Base-by-base conservation (phyloP, 495 filamentous ascomycete genomes). In the Friedmanniomyces simplex region DNA sequence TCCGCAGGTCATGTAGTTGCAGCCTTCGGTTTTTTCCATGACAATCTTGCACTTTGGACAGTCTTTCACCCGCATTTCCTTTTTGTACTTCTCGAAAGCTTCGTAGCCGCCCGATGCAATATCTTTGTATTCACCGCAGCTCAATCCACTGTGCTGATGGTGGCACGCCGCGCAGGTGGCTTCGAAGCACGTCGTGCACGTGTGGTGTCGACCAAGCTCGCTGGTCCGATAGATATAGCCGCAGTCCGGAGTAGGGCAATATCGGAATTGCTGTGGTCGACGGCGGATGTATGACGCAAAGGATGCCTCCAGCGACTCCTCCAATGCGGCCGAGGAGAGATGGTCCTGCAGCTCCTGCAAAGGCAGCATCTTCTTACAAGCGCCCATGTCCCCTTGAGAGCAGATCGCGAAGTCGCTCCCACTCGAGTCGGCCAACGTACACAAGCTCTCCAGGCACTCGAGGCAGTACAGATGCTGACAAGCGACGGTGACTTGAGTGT, bases 381-480 rank as follows among this genome's bases (percentile, higher is more conserved):
- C 12, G 4, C 52, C 52, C 20, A 22, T 43, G 16, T 28, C 52
- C 8, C 37, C 37, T 21, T 43, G 34, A 54, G 32, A 54, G 18
- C 3, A 14, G 24, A 41, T 28, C 4, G 36, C 14, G 47, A 52
- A 57, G 4, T 43, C 39, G 39, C 14, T 3, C 4, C 14, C 39
- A 5, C 39, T 16, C 2, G 39, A 43, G 2, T 5, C 39, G 39
- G 39, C 14, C 39, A 16, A n/a, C 14, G 39, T 43, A 20, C 39
- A 43, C 39, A 43, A 6, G 39, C 14, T 43, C 14, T 5, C 39
- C 4, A 43, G 14, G 41, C 52, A 61, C n/a, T 70, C 68, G 0
- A 59, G 58, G 65, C 76, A 78, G 61, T 78, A 80, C 12, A 55
- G 47, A 57, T 79, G 77, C 2, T 55, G 55, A 57, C 77, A 80